phyloP scores from a whole-genome alignment of 139 green algal genomes.

The Yamagishiella unicocca region DNA sequence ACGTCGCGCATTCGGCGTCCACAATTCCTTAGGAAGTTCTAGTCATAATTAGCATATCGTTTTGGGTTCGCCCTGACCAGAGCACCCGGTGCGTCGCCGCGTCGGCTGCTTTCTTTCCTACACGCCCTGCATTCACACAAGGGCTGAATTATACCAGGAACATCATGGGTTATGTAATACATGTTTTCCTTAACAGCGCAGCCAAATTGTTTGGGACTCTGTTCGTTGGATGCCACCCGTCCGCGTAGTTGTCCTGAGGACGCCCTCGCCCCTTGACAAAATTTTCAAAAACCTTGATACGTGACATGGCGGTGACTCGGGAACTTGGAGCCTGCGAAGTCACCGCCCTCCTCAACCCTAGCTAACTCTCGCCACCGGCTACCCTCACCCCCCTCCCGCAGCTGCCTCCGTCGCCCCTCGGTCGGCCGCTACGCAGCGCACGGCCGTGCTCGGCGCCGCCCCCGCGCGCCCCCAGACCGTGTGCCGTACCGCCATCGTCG shows the following conservation, averaged over 20 bases:
- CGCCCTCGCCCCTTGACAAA: too few relatives aligned
- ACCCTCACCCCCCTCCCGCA: neutral
- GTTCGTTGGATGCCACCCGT: too few relatives aligned
- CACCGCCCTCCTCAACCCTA: neutral
- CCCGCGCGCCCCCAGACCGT: neutral
- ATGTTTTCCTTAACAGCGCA: too few relatives aligned
- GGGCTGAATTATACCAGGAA: too few relatives aligned
- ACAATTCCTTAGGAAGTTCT: neutral
- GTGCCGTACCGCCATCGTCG: slow-evolving; percentile 38
- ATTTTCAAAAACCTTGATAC: too few relatives aligned
- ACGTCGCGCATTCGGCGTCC: neutral
- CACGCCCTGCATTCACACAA: too few relatives aligned
- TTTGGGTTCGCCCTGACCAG: neutral
- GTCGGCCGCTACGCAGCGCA: neutral
- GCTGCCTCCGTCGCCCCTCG: neutral
- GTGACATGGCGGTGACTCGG: neutral
- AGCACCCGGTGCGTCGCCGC: too few relatives aligned
- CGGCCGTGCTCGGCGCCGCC: neutral
- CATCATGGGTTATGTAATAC: too few relatives aligned
- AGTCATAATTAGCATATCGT: neutral
- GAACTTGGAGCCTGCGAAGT: neutral
- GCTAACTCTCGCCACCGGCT: neutral
- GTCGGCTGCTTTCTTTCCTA: too few relatives aligned
- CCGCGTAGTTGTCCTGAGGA: too few relatives aligned
- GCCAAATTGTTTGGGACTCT: too few relatives aligned